Base-by-base conservation (phyloP, 2,329 filamentous ascomycete species). In the Knufia fluminis region DNA sequence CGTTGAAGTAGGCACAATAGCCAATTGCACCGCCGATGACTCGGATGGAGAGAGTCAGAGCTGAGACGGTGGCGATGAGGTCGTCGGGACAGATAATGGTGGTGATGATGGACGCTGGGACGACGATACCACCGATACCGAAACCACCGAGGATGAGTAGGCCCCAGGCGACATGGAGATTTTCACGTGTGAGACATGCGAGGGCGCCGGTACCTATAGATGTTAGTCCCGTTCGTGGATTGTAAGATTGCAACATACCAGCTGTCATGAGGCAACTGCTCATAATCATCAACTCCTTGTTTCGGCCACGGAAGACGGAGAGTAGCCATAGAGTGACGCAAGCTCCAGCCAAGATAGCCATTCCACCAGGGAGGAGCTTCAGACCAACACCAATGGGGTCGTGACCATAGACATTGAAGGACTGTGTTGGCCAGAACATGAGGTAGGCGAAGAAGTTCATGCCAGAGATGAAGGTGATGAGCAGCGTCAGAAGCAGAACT, bases 1-100 rank as follows among this genome's bases (percentile, higher is more conserved):
- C 62, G 51, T 74, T 73, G 62, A 79, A 82, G 60, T 73, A 72
- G 47, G 77, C 69, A 10, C 73, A 72, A 60, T 80, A 83, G 32
- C 79, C 82, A 51, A 85, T 75, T 9, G 75, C 74, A 26, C 82
- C 82, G 40, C 83, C 82, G 24, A 85, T 73, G 48, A 83, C 79
- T 28, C 83, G 80, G 56, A 86, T 78, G 12, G 80, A 76, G 22
- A 86, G 75, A 0, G 82, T 85, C 19, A 86, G 69, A 4, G 83
- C 80, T 1, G 81, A 77, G 35, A 84, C 74, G 1, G 82, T 85
- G 6, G 80, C 83, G 54, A 86, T 85, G 3, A 85, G 69, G 43
- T 85, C 67, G 64, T 82, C 79, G 0, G 82, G 81, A 52, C 80
- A 84, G 55, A 85, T 79, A 57, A 85, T 84, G 9, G 79, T 81